Evolutionary conservation across 2,329 filamentous ascomycete species (phyloP).

Genomic region (Epichloe baconii): DNA sequence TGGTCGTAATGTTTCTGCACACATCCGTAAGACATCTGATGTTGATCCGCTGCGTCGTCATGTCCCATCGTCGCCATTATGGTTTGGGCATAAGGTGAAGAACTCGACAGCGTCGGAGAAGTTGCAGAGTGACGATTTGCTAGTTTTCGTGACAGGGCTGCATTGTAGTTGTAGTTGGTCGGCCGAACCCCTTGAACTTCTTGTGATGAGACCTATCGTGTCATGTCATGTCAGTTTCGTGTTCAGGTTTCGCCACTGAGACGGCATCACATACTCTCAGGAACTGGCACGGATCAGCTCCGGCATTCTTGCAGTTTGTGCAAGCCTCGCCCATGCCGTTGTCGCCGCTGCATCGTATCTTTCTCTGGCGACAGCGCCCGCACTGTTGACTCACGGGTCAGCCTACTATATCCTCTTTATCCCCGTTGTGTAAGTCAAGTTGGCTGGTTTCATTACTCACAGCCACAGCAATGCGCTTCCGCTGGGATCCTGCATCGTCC

Average conservation of each 20-base stretch:
- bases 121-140: slow-evolving; percentile 14
- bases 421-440: neutral
- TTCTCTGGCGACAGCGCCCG: slow-evolving; percentile 76
- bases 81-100: neutral
- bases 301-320: slow-evolving; percentile 67
- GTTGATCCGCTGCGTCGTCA: neutral
- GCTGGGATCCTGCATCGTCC: slow-evolving; percentile 30
- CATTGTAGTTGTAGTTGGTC: slow-evolving; percentile 15
- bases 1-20: slow-evolving; percentile 14
- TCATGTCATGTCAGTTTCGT: neutral
- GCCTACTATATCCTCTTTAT: slow-evolving; percentile 5
- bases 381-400: slow-evolving; percentile 43
- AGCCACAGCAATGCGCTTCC: slow-evolving; percentile 47
- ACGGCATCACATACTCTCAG: slow-evolving; percentile 47
- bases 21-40: slow-evolving; percentile 11
- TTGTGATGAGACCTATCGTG: slow-evolving; percentile 17
- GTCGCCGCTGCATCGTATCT: slow-evolving; percentile 90
- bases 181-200: slow-evolving; percentile 16
- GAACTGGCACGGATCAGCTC: slow-evolving; percentile 61
- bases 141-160: slow-evolving; percentile 19
- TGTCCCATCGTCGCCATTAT: slow-evolving; percentile 1
- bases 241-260: neutral
- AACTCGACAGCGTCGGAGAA: neutral
- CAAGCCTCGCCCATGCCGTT: slow-evolving; percentile 65
- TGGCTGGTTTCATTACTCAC: slow-evolving; percentile 27